These are phyloP conservation scores for Mucor saturninus DNA, from an alignment of 371 early-diverging fungal genomes.

Conservation along the genomic window DNA sequence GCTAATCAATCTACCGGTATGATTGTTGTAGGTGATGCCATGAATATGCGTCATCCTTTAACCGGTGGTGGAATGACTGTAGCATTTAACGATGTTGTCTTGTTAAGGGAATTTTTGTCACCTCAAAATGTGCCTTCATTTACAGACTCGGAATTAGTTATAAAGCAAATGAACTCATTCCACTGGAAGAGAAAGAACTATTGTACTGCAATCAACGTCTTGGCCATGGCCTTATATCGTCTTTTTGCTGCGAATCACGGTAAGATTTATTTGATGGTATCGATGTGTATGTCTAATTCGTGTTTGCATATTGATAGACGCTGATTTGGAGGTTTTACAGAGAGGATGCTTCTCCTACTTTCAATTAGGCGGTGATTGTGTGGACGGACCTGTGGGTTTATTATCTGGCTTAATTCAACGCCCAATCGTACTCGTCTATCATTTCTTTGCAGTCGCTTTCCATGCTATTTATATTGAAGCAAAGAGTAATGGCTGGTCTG, in stretches of 20 bases:
- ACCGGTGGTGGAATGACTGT: constrained; percentile 97
- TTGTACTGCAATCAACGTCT: constrained; percentile 82
- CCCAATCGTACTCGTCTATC: constrained; percentile 73
- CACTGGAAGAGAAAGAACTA: constrained; percentile 79
- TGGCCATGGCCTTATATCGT: constrained; percentile 88
- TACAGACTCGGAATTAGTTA: constrained; percentile 48
- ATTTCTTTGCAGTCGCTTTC: constrained; percentile 88
- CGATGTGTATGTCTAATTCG: neutral
- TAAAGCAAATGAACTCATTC: constrained; percentile 59
- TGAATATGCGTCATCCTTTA: constrained; percentile 93
- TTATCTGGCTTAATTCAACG: constrained; percentile 70
- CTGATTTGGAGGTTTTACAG: constrained; percentile 67
- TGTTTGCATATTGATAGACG: constrained; percentile 6
- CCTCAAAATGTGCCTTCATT: constrained; percentile 53
- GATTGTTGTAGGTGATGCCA: constrained; percentile 88
- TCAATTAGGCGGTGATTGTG: constrained; percentile 77
- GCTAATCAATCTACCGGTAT: constrained; percentile 68
- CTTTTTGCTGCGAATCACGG: constrained; percentile 73
- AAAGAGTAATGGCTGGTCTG: constrained; percentile 41
- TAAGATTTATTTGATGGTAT: constrained; percentile 6
- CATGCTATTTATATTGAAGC: constrained; percentile 59
- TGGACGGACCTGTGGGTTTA: constrained; percentile 81
- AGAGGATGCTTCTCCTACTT: constrained; percentile 88
- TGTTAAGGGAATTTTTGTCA: constrained; percentile 59
- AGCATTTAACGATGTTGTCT: constrained; percentile 86